Conservation (phyloP, 2,329 filamentous ascomycete genomes). For the Aspergillus pseudonomiae region DNA sequence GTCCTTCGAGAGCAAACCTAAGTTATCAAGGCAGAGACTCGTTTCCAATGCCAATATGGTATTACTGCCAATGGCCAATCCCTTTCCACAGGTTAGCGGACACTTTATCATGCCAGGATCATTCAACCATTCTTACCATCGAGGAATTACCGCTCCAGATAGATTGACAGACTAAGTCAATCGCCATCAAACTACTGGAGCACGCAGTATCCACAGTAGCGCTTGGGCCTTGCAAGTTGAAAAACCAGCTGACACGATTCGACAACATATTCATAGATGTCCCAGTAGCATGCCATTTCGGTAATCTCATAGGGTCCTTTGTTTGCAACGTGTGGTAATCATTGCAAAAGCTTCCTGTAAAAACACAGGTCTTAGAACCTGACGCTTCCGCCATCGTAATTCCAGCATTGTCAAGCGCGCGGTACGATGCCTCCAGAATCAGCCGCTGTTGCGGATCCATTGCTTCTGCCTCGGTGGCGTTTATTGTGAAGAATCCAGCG, state of each 20-base stretch:
- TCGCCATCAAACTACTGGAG: slow-evolving; percentile 29
- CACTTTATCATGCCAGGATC: no score
- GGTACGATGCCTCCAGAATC: slow-evolving; percentile 32
- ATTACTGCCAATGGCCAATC: slow-evolving; percentile 18
- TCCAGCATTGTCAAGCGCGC: slow-evolving; percentile 33
- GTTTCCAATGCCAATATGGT: slow-evolving; percentile 19
- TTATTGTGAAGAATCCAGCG: slow-evolving; percentile 35
- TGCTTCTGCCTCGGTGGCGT: slow-evolving; percentile 25
- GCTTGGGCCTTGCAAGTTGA: slow-evolving; percentile 34
- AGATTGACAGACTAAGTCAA: slow-evolving; percentile 26
- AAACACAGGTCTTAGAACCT: slow-evolving; percentile 38
- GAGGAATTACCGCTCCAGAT: slow-evolving; percentile 24
- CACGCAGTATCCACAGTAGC: slow-evolving; percentile 33
- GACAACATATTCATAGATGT: slow-evolving; percentile 32
- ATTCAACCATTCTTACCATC: slow-evolving; percentile 9
- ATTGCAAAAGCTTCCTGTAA: slow-evolving; percentile 31
- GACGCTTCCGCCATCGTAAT: slow-evolving; percentile 28
- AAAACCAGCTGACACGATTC: slow-evolving; percentile 33
- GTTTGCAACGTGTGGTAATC: slow-evolving; percentile 33
- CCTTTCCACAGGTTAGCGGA: neutral
- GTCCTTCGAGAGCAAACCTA: slow-evolving; percentile 15
- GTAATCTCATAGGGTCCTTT: slow-evolving; percentile 22
- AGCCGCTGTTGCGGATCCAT: slow-evolving; percentile 39
- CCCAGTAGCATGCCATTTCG: slow-evolving; percentile 27
- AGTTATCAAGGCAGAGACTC: slow-evolving; percentile 14